phyloP scores from a whole-genome alignment of 495 filamentous ascomycete species.

The Melanomma pulvis-pyrius region DNA sequence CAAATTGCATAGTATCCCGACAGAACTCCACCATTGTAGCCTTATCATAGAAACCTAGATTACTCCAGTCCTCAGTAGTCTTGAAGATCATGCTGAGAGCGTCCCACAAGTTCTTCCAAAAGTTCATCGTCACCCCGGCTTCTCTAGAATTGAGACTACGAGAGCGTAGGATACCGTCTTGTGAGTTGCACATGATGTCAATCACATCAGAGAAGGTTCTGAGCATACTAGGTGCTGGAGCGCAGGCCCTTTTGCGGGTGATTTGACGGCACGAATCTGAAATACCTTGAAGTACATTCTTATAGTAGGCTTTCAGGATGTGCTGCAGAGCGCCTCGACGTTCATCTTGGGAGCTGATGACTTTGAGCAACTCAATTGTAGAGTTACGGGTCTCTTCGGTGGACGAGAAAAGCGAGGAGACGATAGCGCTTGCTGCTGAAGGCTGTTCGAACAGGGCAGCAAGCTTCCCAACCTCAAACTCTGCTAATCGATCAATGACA shows the following conservation, averaged over 20 bases:
- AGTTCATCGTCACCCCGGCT: constrained; percentile 63
- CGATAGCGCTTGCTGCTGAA: constrained; percentile 65
- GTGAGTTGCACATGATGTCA: constrained; percentile 77
- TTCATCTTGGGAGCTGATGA: constrained; percentile 67
- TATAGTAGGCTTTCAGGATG: constrained; percentile 66
- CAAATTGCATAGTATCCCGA: constrained; percentile 90
- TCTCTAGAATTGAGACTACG: constrained; percentile 62
- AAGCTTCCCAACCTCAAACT: constrained; percentile 68
- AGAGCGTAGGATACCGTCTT: constrained; percentile 76
- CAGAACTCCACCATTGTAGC: constrained; percentile 84
- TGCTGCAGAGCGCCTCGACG: constrained; percentile 75
- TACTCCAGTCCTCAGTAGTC: constrained; percentile 77
- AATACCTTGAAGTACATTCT: constrained; percentile 61
- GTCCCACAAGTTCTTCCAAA: constrained; percentile 85
- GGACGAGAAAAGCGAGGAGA: constrained; percentile 69
- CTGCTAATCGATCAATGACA: constrained; percentile 73
- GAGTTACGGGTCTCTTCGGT: constrained; percentile 72
- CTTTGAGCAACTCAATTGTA: constrained; percentile 77
- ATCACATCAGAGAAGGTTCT: constrained; percentile 76
- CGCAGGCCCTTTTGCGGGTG: constrained; percentile 61
- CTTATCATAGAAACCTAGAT: constrained; percentile 65
- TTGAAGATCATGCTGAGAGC: constrained; percentile 78
- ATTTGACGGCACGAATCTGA: constrained; percentile 64
- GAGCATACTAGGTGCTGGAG: constrained; percentile 68
- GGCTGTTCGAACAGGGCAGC: constrained; percentile 64